A percentile compares a stretch with the other conserved stretches of the same genome.
phyloP scores from a whole-genome alignment of 2,329 filamentous ascomycete species.

The Metarhizium brunneum region DNA sequence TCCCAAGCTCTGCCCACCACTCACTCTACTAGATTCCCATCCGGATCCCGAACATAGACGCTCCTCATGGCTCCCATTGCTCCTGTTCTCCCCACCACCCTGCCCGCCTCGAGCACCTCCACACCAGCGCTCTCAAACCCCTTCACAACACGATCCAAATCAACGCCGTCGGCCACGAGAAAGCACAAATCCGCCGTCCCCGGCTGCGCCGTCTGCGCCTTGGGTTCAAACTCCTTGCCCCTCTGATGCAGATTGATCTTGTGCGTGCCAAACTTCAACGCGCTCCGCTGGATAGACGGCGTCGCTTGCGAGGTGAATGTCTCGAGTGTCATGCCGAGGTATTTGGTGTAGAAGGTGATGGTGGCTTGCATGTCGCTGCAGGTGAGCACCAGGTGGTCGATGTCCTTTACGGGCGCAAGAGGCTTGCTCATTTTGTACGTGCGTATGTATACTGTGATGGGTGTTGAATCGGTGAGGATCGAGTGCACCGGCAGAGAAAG shows the following conservation, averaged over 20 bases:
- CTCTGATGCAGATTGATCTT: slow-evolving; percentile 54
- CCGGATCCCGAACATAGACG: slow-evolving; percentile 52
- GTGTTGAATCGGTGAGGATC: neutral
- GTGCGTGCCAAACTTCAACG: slow-evolving; percentile 46
- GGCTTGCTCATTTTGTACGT: slow-evolving; percentile 17
- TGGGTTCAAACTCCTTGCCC: slow-evolving; percentile 51
- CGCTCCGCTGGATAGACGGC: slow-evolving; percentile 30
- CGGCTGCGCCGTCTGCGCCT: slow-evolving; percentile 41
- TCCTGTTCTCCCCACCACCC: slow-evolving; percentile 45
- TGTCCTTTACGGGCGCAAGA: slow-evolving; percentile 27
- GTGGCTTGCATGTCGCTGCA: slow-evolving; percentile 40
- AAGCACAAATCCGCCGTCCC: slow-evolving; percentile 54
- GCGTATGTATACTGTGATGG: neutral
- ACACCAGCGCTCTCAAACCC: slow-evolving; percentile 33
- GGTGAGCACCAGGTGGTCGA: slow-evolving; percentile 55
- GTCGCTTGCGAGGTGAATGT: slow-evolving; percentile 34
- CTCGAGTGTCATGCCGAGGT: slow-evolving; percentile 48
- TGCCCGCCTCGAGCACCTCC: slow-evolving; percentile 38
- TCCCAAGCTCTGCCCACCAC: slow-evolving; percentile 13
- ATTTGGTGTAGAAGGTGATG: slow-evolving; percentile 42
- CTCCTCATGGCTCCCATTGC: slow-evolving; percentile 45
- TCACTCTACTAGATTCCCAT: slow-evolving; percentile 54
- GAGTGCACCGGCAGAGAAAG: no score
- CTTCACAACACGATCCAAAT: slow-evolving; percentile 35
- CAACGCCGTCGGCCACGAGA: slow-evolving; percentile 34